Evolutionary conservation across 495 filamentous ascomycete species (phyloP), one percentile per base, ranked within the genome.

Genomic region (Lentithecium fluviatile): DNA sequence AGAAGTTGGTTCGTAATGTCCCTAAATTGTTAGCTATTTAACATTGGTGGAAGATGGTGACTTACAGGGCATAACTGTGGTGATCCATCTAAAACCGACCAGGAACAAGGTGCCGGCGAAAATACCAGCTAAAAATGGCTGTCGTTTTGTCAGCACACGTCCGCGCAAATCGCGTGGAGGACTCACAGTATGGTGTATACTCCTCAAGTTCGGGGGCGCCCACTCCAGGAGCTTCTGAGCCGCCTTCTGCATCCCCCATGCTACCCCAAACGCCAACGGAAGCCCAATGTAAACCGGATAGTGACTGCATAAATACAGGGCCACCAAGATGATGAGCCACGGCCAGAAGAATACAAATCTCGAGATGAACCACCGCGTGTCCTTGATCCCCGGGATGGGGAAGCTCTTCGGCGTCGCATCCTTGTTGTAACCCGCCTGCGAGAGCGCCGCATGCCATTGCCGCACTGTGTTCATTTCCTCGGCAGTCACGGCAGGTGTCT

Each of bases 321-420:
- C 81, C 32, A 82, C 70, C 67, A 87, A 85, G 6, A 96, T 73
- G 32, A 93, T 80, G 20, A 90, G 58, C 55, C 91, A 90, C 0
- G 94, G 94, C 84, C 87, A 91, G 21, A 95, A 74, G 71, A 97
- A 97, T 77, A 96, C 89, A 73, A 95, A 92, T 71, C 88, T 90
- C 60, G 80, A 88, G 74, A 93, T 83, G 59, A 93, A 85, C 0
- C 71, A 75, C 60, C 80, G 80, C 70, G 88, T 87, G 75, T 91
- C 88, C 72, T 88, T 86, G 56, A 95, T 62, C 12, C 72, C 77
- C 0, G 80, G 75, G 53, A 69, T 79, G 69, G 63, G 85, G 73
- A 84, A 85, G 56, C 77, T 76, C 52, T 83, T 83, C 12, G 85
- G 79, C 52, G 84, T 89, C 10, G 85, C 94, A 59, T 95, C 86